phyloP scores from a whole-genome alignment of 331 rosid genomes.

The Acacia concinna region DNA sequence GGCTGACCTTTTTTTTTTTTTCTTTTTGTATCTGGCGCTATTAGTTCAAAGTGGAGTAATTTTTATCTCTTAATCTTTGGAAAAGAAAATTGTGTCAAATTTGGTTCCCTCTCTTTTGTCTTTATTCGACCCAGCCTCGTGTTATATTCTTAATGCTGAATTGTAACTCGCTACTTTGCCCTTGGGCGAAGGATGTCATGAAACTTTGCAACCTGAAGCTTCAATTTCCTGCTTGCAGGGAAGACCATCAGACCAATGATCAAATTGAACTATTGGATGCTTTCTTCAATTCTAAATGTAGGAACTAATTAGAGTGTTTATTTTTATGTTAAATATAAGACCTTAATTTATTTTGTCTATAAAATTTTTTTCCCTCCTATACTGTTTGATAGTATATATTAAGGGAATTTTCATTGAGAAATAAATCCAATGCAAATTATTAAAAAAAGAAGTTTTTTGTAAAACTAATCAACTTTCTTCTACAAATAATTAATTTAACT shows the following conservation, averaged over 20 bases:
- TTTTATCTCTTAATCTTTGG: background rate
- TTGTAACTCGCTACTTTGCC: background rate
- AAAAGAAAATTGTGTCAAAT: background rate
- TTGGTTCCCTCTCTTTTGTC: background rate
- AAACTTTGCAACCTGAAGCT: background rate
- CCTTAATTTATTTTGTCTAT: no score
- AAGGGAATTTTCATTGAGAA: no score
- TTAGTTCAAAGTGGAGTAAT: background rate
- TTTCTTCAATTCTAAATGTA: no score
- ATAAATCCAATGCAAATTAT: no score
- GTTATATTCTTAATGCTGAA: background rate
- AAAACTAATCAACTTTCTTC: no score
- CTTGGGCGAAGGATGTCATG: background rate
- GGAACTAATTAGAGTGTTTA: no score
- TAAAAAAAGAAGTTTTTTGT: no score
- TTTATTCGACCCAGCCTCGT: background rate
- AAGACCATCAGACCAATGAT: background rate
- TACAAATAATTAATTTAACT: no score
- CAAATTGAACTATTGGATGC: background rate
- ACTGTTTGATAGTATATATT: no score
- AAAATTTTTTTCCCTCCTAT: no score
- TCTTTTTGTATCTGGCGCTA: no score
- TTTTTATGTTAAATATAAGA: no score
- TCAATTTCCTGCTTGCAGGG: background rate
- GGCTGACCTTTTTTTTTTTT: background rate